phyloP scores from a whole-genome alignment of 345 rosid genomes.

The Gossypium longicalyx region DNA sequence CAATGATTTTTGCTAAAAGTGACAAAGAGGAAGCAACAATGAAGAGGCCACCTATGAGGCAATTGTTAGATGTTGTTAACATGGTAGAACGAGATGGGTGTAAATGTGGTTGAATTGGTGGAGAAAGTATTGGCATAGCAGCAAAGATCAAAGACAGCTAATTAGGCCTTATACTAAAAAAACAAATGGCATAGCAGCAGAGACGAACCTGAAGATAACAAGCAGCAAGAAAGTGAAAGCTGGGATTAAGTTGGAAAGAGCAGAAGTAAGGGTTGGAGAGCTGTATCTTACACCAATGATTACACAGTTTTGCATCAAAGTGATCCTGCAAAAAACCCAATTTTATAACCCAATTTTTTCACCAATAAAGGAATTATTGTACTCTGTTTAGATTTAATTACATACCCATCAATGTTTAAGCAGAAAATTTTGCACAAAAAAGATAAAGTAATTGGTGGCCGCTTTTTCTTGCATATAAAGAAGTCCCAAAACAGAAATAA shows the following conservation, averaged over 20 bases:
- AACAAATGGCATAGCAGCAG: not conserved
- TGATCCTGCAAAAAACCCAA: too few species aligned
- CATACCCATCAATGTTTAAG: too few species aligned
- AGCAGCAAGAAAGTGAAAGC: constrained; percentile 56
- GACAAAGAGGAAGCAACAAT: constrained; percentile 26
- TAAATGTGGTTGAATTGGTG: not conserved
- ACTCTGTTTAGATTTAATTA: too few species aligned
- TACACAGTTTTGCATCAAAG: constrained; percentile 34
- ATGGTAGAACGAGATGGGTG: not conserved
- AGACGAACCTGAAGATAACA: constrained; percentile 45
- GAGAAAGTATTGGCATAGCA: constrained; percentile 11
- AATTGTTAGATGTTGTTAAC: constrained; percentile 19
- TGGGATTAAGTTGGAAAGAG: constrained; percentile 40
- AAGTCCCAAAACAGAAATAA: too few species aligned
- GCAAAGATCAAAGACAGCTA: not conserved
- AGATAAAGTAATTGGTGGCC: too few species aligned
- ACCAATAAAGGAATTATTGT: too few species aligned
- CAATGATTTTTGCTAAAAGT: constrained; percentile 22
- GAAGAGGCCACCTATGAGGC: constrained; percentile 48
- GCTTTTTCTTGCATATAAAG: too few species aligned
- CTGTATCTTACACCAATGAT: constrained; percentile 44
- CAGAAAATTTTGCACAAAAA: too few species aligned
- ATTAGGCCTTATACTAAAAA: not conserved
- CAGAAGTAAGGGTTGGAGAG: constrained; percentile 54
- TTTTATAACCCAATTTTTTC: too few species aligned